Evolutionary conservation across 495 filamentous ascomycete species (phyloP), one percentile per base, ranked within the genome.

Genomic region (Chaetomium fimeti): DNA sequence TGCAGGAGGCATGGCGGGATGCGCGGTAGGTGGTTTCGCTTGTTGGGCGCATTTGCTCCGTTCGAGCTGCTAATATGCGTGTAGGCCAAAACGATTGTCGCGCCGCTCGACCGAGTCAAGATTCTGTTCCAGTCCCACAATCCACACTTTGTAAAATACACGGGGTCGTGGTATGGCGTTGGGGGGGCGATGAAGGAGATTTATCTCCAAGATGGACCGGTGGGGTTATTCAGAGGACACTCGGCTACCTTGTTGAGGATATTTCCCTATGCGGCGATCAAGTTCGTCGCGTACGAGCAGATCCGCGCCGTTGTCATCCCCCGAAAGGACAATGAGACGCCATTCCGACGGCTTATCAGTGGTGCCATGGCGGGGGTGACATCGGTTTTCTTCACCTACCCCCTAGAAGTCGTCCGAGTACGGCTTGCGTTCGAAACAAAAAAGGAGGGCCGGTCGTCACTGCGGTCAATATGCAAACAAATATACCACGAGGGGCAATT

Each of bases 51-150:
- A 5, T 8, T 47, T 38, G 6, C 9, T 9, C 11, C 20, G 20
- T 24, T 29, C 25, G 11, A 3, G 12, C 16, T 40, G 32, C 60
- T 66, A 25, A 67, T 20, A 18, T 28, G 16, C 49, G 15, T 56
- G 45, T 63, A 97, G 92, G 94, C 91, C 67, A 98, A 98, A 82
- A 97, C 93, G 1, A 81, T 95, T 20, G 96, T 98, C 16, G 94
- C 91, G 28, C 94, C 94, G 40, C 90, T 98, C 60, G 94, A 98
- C 79, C 88, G 94, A 51, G 94, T 98, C 72, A 98, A 98, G 76
- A 98, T 98, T 73, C 89, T 98, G 57, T 98, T 98, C 80, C 94
- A 98, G 77, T 88, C 94, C 58, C 90, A 89, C 62, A 97, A 92
- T 72, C 94, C 94, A 5, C 89, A 95, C 68, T 98, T 96, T 74